phyloP scores from a whole-genome alignment of 164 flowering plant genomes.

The Cinnamomum chago region DNA sequence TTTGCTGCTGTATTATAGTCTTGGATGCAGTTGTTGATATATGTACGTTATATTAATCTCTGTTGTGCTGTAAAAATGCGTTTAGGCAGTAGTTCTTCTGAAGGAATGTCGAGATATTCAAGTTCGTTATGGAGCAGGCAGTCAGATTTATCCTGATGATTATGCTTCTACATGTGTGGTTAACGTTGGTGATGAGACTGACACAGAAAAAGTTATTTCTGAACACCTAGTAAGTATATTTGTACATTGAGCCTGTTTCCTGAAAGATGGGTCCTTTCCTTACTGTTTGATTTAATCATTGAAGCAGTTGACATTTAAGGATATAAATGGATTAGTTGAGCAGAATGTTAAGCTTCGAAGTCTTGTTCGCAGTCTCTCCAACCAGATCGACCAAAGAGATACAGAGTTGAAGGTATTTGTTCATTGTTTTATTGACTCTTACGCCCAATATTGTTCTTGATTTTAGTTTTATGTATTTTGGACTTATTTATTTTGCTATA shows the following conservation, averaged over 20 bases:
- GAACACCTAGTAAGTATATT: constrained; percentile 32
- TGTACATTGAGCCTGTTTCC: neutral
- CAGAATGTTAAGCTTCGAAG: constrained; percentile 92
- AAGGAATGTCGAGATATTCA: constrained; percentile 95
- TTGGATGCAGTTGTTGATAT: constrained; percentile 64
- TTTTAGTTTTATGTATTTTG: too few relatives aligned
- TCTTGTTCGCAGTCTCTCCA: constrained; percentile 72
- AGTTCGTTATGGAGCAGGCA: constrained; percentile 61
- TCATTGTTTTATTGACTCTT: too few relatives aligned
- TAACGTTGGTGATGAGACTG: constrained; percentile 35
- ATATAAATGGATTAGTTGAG: constrained; percentile 86
- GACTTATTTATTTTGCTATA: too few relatives aligned
- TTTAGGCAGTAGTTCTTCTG: constrained; percentile 74
- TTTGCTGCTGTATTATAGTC: constrained; percentile 2
- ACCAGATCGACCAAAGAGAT: constrained; percentile 55
- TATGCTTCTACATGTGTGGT: constrained; percentile 8
- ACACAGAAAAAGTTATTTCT: constrained; percentile 52
- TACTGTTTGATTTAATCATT: neutral
- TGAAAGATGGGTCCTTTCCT: neutral
- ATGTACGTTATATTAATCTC: too few relatives aligned
- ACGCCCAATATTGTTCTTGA: too few relatives aligned
- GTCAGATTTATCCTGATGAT: constrained; percentile 25
- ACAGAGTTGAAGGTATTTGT: constrained; percentile 53
- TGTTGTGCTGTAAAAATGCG: too few relatives aligned
- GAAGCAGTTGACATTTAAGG: constrained; percentile 71